These are phyloP conservation scores for Diaporthe helianthi DNA, from an alignment of 2,329 filamentous ascomycete species.

Conservation along the genomic window DNA sequence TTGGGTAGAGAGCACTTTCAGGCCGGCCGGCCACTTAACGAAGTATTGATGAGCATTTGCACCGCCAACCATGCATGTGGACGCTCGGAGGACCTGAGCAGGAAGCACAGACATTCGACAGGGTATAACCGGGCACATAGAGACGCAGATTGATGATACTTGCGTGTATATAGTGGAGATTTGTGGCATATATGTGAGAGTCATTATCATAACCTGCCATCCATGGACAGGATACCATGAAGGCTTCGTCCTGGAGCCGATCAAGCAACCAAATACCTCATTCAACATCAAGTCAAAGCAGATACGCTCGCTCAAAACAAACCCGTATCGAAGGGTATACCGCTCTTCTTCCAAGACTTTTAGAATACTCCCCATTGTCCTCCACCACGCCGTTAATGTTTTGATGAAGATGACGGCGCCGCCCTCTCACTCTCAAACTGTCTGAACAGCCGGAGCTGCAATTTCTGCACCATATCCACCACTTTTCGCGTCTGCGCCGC, in stretches of 20 bases:
- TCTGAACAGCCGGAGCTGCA: conserved; percentile 34
- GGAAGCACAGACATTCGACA: background rate
- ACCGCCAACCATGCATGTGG: too few relatives aligned
- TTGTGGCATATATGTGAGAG: background rate
- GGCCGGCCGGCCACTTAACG: too few relatives aligned
- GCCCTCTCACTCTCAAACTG: conserved; percentile 23
- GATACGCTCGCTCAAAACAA: conserved; percentile 1
- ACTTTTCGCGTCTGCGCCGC: conserved; percentile 30
- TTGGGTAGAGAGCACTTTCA: background rate
- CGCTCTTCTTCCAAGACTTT: background rate
- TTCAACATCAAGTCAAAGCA: background rate
- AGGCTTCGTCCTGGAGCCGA: background rate
- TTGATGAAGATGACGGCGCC: background rate
- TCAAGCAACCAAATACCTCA: background rate
- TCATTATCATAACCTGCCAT: conserved; percentile 4
- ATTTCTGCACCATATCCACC: conserved; percentile 34
- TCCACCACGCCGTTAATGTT: background rate
- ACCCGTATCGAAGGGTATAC: background rate
- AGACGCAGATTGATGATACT: background rate
- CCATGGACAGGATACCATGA: too few relatives aligned
- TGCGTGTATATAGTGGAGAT: background rate
- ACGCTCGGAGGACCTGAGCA: background rate
- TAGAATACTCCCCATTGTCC: background rate
- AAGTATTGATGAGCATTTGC: too few relatives aligned
- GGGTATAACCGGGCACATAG: too few relatives aligned